Evolutionary conservation across 2,329 filamentous ascomycete species (phyloP), one percentile per base, ranked within the genome.

Genomic region (Drechslerella coelobrocha): DNA sequence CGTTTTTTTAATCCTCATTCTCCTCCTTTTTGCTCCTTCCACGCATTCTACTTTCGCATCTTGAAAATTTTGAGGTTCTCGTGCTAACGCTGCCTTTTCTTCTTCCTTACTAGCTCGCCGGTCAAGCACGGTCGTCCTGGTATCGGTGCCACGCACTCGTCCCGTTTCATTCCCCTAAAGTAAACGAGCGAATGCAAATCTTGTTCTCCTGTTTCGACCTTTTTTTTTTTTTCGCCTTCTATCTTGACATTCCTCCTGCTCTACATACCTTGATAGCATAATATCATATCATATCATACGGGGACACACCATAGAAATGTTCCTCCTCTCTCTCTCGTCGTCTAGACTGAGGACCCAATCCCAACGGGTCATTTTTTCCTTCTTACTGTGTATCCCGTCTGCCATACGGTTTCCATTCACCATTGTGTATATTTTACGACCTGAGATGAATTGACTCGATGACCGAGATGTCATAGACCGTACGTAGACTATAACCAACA

Each of bases 101-200:
- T 23, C 21, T 17, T 52, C 26, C 53, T 41, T 72, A 80, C n/a
- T 79, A 96, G 92, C 91, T 92, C 92, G 86, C 94, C 94, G 80
- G 94, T 99, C 89, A 99, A 97, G 91, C 94, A 99, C 90, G 94
- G 94, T 88, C 87, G 94, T 84, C 94, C 94, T 81, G 94, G 94
- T 97, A 99, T 99, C 81, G 94, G 94, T 95, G 94, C 94, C 80
- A 99, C 94, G 79, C 92, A 99, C 90, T 97, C 93, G 86, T 99
- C 94, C 83, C 92, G 94, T 89, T 99, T 99, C 90, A 99, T 99
- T 87, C 94, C 94, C 83, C 90, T 99, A 83, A 99, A 99, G 88
- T 97, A 97, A 88, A 84, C 79, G 80, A n/a, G n/a, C n/a, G n/a
- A n/a, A n/a, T n/a, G 55, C 31, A 19, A 54, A n/a, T 41, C 19